Base-by-base conservation (phyloP, 1,139 yeast species). In the Pichia sp. region DNA sequence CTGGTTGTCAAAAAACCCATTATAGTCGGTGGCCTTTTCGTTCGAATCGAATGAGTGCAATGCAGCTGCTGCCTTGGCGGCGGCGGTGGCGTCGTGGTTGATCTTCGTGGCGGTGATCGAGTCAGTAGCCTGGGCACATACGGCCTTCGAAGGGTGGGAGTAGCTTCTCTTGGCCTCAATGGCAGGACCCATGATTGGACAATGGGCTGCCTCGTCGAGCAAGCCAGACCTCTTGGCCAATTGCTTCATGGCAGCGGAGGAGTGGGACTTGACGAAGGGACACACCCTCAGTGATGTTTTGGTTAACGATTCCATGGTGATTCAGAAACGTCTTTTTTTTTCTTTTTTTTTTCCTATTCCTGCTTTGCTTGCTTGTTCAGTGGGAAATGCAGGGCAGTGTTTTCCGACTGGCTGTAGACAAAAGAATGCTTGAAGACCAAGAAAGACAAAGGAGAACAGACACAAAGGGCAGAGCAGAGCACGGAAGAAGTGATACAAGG, bases 171-270 rank as follows among this genome's bases (percentile, higher is more conserved):
- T 63, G 38, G 69, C 64, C 56, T 73, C 69, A 63, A 90, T 72
- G 47, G 96, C 96, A 55, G 84, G 83, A 42, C 89, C 88, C 88
- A 90, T 87, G 58, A 90, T 87, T 23, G 98, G 97, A 72, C 97
- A 92, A 61, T 79, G 80, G 49, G 80, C 73, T 54, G 96, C 97
- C 61, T 84, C 82, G 53, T 72, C 66, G 43, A 81, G 78, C 65
- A 89, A 78, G 38, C 76, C 73, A 8, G 84, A 64, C 64, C 73
- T 69, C 71, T 73, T 56, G 44, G 75, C 70, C 62, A 84, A 67
- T 62, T 77, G 76, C 63, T 85, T 81, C 68, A 85, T 74, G 44
- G 88, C 79, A 56, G 80, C 77, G 38, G 84, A 74, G 10, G 92
- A 78, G 38, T 87, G 77, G 34, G 89, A 78, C 70, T 83, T 84